Evolutionary conservation across 371 early-diverging fungal genomes (phyloP).

Genomic region (Syncephalastrum monosporum): DNA sequence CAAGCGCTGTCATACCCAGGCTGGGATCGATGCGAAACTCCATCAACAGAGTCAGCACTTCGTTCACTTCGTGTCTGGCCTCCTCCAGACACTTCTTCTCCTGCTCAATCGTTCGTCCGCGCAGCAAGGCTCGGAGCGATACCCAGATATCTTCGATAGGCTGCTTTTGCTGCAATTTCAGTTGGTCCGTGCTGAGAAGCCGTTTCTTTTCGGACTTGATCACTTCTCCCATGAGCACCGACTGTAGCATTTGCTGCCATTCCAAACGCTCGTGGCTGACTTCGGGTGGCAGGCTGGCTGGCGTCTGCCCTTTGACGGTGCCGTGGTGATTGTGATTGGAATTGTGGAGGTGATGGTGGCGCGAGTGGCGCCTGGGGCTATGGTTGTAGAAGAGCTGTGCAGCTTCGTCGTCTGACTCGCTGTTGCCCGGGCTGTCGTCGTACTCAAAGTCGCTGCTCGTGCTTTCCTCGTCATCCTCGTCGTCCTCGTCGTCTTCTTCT

Average conservation of each 20-base stretch:
- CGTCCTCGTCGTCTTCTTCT: too few species aligned
- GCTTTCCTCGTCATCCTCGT: too few species aligned
- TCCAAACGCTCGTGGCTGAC: constrained; percentile 69
- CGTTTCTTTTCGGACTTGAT: constrained; percentile 79
- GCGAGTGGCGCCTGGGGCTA: not conserved
- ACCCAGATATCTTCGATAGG: constrained; percentile 77
- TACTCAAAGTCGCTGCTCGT: too few species aligned
- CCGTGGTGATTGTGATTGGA: not conserved
- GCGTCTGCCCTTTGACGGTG: not conserved
- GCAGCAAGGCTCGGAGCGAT: constrained; percentile 65
- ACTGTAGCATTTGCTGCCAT: constrained; percentile 86
- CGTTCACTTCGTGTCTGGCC: constrained; percentile 61
- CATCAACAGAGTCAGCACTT: constrained; percentile 61
- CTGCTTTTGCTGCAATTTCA: constrained; percentile 39
- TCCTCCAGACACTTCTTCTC: constrained; percentile 73
- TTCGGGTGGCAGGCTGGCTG: constrained; percentile 23
- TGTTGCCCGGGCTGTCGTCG: too few species aligned
- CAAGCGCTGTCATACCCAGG: constrained; percentile 40
- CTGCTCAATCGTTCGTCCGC: constrained; percentile 58
- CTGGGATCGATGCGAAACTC: constrained; percentile 60
- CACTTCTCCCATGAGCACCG: constrained; percentile 82
- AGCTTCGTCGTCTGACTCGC: too few species aligned
- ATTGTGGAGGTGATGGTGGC: not conserved
- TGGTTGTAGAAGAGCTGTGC: too few species aligned
- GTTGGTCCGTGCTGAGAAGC: constrained; percentile 52